Evolutionary conservation across 306 rosid genomes (phyloP).

Genomic region (Sicyos edulis): DNA sequence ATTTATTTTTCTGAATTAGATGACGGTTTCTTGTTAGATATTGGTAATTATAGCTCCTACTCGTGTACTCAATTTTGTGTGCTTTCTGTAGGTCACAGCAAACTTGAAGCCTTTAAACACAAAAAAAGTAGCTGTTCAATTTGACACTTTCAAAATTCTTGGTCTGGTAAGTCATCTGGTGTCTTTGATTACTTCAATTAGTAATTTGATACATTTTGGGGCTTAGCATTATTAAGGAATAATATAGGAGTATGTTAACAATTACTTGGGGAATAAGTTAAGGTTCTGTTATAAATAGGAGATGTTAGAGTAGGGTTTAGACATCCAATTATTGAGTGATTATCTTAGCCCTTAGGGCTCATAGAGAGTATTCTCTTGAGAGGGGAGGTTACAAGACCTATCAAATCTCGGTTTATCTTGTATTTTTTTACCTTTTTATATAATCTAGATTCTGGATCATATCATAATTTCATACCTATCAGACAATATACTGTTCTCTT

Average conservation of each 20-base stretch:
- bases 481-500: constrained; percentile 5
- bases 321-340: too few species aligned
- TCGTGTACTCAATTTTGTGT: not conserved
- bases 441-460: too few species aligned
- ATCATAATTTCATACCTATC: constrained; percentile 11
- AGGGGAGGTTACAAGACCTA: too few species aligned
- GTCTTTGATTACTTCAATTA: constrained; percentile 4
- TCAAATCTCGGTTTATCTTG: too few species aligned
- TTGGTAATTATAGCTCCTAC: not conserved
- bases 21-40: not conserved
- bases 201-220: not conserved
- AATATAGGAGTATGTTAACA: too few species aligned
- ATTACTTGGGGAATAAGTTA: too few species aligned
- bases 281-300: too few species aligned
- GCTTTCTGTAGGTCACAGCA: constrained; percentile 65
- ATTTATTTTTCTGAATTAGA: not conserved
- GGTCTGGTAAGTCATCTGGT: constrained; percentile 58
- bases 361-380: too few species aligned
- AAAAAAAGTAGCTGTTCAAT: constrained; percentile 80
- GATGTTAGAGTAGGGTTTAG: too few species aligned
- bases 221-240: too few species aligned
- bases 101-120: constrained; percentile 77
- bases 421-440: too few species aligned
- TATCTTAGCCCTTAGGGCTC: too few species aligned
- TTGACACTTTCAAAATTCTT: constrained; percentile 72